These are phyloP conservation scores for Ustilago trichophora DNA, from an alignment of 1,284 basidiomycete genomes.

Conservation along the genomic window DNA sequence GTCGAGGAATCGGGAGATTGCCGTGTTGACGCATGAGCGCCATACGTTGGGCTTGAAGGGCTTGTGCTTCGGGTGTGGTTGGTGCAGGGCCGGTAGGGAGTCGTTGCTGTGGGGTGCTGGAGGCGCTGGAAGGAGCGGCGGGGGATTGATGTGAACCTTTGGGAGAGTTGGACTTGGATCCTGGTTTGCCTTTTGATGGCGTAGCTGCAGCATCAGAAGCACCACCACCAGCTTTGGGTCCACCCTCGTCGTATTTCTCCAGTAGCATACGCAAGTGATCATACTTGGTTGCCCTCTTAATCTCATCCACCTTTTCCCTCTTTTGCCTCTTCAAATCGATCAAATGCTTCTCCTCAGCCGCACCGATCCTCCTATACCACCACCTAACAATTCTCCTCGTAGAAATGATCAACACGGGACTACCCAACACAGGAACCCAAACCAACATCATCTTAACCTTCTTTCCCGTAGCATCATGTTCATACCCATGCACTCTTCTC, in stretches of 20 bases:
- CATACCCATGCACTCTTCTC: not conserved
- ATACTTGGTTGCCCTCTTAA: conserved; percentile 96
- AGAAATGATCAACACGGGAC: conserved; percentile 73
- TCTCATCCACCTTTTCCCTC: conserved; percentile 87
- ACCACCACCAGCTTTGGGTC: conserved; percentile 68
- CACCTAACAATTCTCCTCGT: conserved; percentile 82
- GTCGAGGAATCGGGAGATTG: conserved; percentile 2
- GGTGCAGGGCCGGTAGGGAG: not conserved
- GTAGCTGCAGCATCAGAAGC: conserved; percentile 10
- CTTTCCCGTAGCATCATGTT: not conserved
- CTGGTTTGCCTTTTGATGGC: conserved; percentile 17
- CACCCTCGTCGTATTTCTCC: conserved; percentile 83
- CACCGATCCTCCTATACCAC: conserved; percentile 85
- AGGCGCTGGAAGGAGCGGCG: conserved; percentile 5
- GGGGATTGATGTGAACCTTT: conserved; percentile 78
- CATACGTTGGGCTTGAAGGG: conserved; percentile 42
- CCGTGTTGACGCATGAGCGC: conserved; percentile 46
- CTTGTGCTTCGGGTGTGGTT: conserved; percentile 26
- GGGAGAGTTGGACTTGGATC: conserved; percentile 14
- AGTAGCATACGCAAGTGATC: conserved; percentile 89
- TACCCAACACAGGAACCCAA: conserved; percentile 40
- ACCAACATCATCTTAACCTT: conserved; percentile 6
- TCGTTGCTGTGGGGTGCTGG: not conserved
- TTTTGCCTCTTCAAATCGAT: conserved; percentile 80
- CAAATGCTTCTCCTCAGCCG: conserved; percentile 84